A percentile compares a stretch with the other conserved stretches of the same genome.
These are phyloP conservation scores for Dactylis glomerata DNA, from an alignment of 176 grass and related monocot genomes.

Conservation along the genomic window DNA sequence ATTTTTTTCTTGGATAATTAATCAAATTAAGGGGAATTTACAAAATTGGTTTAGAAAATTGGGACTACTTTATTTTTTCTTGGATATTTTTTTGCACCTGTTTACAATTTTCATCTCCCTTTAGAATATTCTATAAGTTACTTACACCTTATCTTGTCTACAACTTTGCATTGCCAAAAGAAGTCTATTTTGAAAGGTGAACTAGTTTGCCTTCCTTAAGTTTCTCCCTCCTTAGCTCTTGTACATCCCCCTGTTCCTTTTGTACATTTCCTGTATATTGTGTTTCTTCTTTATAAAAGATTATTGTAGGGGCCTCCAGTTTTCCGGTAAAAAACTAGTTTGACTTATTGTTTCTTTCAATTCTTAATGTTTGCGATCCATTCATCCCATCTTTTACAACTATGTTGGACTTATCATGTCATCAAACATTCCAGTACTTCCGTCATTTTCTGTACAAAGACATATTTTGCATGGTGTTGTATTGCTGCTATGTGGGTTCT, in stretches of 20 bases:
- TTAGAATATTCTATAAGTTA: background rate
- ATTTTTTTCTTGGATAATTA: background rate
- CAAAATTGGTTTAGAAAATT: no score
- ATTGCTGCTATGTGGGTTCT: slow-evolving; percentile 25
- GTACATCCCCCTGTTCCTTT: no score
- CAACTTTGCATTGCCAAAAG: background rate
- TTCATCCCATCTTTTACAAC: background rate
- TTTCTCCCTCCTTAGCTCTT: no score
- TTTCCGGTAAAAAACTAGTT: background rate
- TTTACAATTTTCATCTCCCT: no score
- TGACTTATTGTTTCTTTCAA: background rate
- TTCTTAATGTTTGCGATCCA: background rate
- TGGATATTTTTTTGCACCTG: no score
- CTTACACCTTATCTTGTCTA: background rate
- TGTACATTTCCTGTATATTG: background rate
- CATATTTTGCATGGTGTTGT: slow-evolving; percentile 19
- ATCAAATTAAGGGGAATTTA: background rate
- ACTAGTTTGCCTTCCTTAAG: background rate
- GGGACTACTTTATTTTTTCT: no score
- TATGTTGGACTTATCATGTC: background rate
- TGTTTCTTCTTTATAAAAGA: background rate
- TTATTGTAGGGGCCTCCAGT: background rate
- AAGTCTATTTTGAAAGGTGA: no score
- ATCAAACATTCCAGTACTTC: background rate
- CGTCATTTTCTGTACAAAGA: background rate